Evolutionary conservation across 352 stramenopile species (phyloP).

Genomic region (Phytophthora crassamura): DNA sequence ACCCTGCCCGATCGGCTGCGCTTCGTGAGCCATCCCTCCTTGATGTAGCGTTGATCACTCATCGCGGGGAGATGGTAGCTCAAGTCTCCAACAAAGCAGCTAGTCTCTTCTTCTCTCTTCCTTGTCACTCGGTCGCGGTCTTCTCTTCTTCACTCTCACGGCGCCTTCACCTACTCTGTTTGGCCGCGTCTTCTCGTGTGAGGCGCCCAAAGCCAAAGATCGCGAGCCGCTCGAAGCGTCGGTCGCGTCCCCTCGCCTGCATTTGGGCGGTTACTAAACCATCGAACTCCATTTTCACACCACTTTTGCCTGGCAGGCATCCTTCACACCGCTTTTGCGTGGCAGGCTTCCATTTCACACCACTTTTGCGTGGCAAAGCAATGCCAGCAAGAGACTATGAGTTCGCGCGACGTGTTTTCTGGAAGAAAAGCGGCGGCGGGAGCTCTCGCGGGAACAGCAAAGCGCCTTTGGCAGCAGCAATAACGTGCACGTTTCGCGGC

Average conservation of each 20-base stretch:
- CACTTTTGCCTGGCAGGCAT: conserved; percentile 1
- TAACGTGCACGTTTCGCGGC: neutral
- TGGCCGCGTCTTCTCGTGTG: conserved; percentile 23
- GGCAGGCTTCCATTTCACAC: too few relatives aligned
- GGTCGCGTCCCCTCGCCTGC: conserved; percentile 5
- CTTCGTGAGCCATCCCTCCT: conserved; percentile 79
- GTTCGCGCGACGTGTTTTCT: conserved; percentile 35
- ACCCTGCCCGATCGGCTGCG: conserved; percentile 51
- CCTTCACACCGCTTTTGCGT: too few relatives aligned
- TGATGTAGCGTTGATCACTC: conserved; percentile 52
- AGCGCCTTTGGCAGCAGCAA: conserved; percentile 1
- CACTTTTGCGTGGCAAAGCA: too few relatives aligned
- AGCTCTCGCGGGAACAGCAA: conserved; percentile 35
- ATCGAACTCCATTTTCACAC: neutral
- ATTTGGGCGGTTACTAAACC: conserved; percentile 1
- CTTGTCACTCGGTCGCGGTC: neutral
- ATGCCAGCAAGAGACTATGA: neutral
- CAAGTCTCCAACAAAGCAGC: neutral
- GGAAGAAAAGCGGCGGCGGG: conserved; percentile 56
- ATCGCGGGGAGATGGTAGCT: conserved; percentile 19
- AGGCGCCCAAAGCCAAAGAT: conserved; percentile 16
- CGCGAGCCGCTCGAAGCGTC: conserved; percentile 22
- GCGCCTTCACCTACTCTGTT: conserved; percentile 8
- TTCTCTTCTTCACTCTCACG: conserved; percentile 3
- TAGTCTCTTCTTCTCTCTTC: neutral